Conservation (phyloP, 2,329 filamentous ascomycete genomes). For the Colletotrichum sp. region DNA sequence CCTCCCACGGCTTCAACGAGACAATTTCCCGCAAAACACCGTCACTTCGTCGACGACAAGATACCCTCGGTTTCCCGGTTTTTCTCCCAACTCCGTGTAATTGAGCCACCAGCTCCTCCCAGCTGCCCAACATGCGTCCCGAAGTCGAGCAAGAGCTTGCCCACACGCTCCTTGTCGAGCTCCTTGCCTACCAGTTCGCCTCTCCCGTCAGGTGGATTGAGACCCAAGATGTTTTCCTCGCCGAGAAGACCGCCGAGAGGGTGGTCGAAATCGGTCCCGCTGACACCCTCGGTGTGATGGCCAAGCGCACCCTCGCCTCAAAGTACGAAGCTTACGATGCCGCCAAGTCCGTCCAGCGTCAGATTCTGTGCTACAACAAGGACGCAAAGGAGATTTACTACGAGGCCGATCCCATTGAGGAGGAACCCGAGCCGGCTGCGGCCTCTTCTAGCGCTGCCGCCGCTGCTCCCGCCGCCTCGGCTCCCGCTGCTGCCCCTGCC, state of each 20-base stretch:
- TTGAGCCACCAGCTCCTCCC: constrained; percentile 21
- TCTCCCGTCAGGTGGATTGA: constrained; percentile 99
- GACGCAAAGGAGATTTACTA: constrained; percentile 99
- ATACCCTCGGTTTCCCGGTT: constrained; percentile 22
- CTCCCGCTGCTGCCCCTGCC: constrained; percentile 57
- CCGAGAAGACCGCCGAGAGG: constrained; percentile 92
- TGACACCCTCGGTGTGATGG: constrained; percentile 97
- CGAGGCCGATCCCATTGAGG: constrained; percentile 92
- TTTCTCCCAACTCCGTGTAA: constrained; percentile 20
- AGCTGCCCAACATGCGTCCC: constrained; percentile 78
- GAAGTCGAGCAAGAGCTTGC: constrained; percentile 99
- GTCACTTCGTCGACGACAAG: constrained; percentile 11
- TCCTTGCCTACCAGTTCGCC: constrained; percentile 98
- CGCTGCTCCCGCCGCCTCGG: constrained; percentile 57
- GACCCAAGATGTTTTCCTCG: constrained; percentile 99
- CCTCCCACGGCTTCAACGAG: constrained; percentile 15
- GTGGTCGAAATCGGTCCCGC: constrained; percentile 98
- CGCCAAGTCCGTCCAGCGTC: constrained; percentile 92
- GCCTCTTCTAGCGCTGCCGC: constrained; percentile 52
- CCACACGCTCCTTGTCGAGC: constrained; percentile 97
- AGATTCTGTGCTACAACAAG: constrained; percentile 99
- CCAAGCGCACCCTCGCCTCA: constrained; percentile 90
- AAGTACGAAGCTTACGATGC: constrained; percentile 99
- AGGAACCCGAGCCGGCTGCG: constrained; percentile 75
- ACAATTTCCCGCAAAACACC: neutral